Evolutionary conservation across 108 stramenopile genomes (phyloP).

Genomic region (Cyclostephanos tholiformis): DNA sequence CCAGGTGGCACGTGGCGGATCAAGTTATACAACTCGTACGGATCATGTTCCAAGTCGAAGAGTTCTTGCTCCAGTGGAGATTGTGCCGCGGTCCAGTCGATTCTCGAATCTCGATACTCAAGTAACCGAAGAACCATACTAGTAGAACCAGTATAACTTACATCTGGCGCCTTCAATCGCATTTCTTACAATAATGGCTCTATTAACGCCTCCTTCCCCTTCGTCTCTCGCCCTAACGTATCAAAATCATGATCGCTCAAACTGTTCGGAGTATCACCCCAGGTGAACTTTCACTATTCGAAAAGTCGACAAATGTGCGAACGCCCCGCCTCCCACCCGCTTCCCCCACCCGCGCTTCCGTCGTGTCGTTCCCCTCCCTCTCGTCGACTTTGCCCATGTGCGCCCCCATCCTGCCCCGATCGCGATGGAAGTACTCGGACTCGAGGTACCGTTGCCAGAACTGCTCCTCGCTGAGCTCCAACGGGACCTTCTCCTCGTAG

Average conservation of each 20-base stretch:
- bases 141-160: too few relatives aligned
- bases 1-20: too few relatives aligned
- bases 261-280: too few relatives aligned
- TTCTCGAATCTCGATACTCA: too few relatives aligned
- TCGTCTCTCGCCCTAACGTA: too few relatives aligned
- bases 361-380: slow-evolving; percentile 27
- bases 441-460: slow-evolving; percentile 90
- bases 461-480: slow-evolving; percentile 86
- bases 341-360: slow-evolving; percentile 12
- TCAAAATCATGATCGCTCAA: too few relatives aligned
- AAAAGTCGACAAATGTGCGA: too few relatives aligned
- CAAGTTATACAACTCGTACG: slow-evolving; percentile 44
- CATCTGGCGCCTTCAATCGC: too few relatives aligned
- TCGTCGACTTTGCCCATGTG: slow-evolving; percentile 42
- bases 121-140: too few relatives aligned
- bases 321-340: neutral
- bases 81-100: neutral
- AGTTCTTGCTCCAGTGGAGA: slow-evolving; percentile 44
- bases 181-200: too few relatives aligned
- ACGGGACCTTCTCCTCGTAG: slow-evolving; percentile 91
- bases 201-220: too few relatives aligned
- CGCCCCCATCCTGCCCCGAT: slow-evolving; percentile 78
- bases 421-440: slow-evolving; percentile 87
- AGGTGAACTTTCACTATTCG: too few relatives aligned
- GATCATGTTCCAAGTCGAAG: slow-evolving; percentile 48